Evolutionary conservation across 2,329 filamentous ascomycete genomes (phyloP).

Genomic region (Sporothrix pallida): DNA sequence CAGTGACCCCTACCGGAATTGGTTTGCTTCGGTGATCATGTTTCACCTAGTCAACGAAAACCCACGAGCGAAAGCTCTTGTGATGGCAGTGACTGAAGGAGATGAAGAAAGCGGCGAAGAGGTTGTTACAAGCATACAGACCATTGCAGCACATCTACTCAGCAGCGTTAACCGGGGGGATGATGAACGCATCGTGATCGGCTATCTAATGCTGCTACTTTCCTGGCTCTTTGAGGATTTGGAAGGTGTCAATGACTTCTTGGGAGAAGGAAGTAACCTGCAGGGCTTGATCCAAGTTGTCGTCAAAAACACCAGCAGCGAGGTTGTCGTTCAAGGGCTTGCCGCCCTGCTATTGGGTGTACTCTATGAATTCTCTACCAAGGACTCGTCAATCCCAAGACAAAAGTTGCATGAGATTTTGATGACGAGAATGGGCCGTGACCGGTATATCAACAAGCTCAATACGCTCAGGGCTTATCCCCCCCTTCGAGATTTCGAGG

Average conservation of each 20-base stretch:
- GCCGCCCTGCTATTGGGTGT: slow-evolving; percentile 85
- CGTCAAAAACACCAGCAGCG: slow-evolving; percentile 64
- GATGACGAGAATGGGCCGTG: slow-evolving; percentile 76
- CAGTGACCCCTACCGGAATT: slow-evolving; percentile 82
- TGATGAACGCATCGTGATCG: slow-evolving; percentile 79
- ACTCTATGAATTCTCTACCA: slow-evolving; percentile 95
- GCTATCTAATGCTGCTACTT: slow-evolving; percentile 86
- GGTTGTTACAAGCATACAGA: slow-evolving; percentile 91
- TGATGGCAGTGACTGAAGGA: slow-evolving; percentile 85
- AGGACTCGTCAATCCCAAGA: slow-evolving; percentile 89
- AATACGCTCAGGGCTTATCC: slow-evolving; percentile 77
- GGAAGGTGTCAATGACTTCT: slow-evolving; percentile 88
- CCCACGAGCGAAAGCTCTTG: slow-evolving; percentile 74
- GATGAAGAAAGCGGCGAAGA: slow-evolving; percentile 90
- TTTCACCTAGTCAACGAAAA: slow-evolving; percentile 87
- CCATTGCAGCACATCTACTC: slow-evolving; percentile 83
- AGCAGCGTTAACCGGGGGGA: slow-evolving; percentile 75
- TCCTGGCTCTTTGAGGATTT: slow-evolving; percentile 93
- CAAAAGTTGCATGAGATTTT: slow-evolving; percentile 81
- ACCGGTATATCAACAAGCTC: slow-evolving; percentile 84
- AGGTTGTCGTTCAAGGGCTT: slow-evolving; percentile 76
- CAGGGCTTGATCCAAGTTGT: slow-evolving; percentile 81
- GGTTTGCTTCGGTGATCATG: slow-evolving; percentile 87
- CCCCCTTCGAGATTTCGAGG: slow-evolving; percentile 86
- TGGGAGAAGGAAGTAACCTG: slow-evolving; percentile 91